Conservation (phyloP, 1,139 yeast genomes). For the Scheffersomyces insectosa region DNA sequence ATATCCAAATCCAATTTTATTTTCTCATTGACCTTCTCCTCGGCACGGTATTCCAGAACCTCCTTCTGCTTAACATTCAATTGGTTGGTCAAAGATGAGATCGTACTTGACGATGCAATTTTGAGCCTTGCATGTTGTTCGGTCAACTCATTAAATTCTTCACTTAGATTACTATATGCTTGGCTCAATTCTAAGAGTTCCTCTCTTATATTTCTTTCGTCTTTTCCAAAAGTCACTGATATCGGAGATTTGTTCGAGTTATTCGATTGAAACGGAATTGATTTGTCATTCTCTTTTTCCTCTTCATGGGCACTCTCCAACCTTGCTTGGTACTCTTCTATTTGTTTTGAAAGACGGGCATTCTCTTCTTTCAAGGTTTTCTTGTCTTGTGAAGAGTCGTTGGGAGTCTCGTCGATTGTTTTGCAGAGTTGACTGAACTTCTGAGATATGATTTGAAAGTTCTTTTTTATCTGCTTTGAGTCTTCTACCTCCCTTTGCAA, state of each 20-base stretch:
- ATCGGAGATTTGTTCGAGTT: neutral
- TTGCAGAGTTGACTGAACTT: conserved; percentile 22
- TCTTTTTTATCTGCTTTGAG: conserved; percentile 20
- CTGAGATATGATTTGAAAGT: conserved; percentile 17
- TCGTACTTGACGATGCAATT: conserved; percentile 25
- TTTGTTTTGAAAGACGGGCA: conserved; percentile 13
- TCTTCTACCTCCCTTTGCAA: conserved; percentile 24
- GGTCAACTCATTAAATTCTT: conserved; percentile 22
- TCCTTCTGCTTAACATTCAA: conserved; percentile 31
- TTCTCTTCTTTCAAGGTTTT: conserved; percentile 22
- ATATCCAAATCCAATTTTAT: conserved; percentile 39
- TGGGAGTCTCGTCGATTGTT: conserved; percentile 12
- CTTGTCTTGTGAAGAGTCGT: conserved; percentile 11
- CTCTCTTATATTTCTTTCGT: conserved; percentile 4
- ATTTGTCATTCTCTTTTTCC: conserved; percentile 1
- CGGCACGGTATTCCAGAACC: conserved; percentile 19
- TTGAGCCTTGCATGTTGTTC: conserved; percentile 23
- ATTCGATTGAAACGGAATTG: neutral
- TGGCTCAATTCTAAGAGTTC: conserved; percentile 10
- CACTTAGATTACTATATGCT: conserved; percentile 17
- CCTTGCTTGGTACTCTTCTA: conserved; percentile 22
- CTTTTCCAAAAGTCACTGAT: neutral
- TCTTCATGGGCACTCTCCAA: conserved; percentile 30
- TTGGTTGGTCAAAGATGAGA: conserved; percentile 30
- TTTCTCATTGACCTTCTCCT: conserved; percentile 26